Evolutionary conservation across 2,329 filamentous ascomycete species (phyloP), one percentile per base, ranked within the genome.

Genomic region (Aspergillus uvarum): DNA sequence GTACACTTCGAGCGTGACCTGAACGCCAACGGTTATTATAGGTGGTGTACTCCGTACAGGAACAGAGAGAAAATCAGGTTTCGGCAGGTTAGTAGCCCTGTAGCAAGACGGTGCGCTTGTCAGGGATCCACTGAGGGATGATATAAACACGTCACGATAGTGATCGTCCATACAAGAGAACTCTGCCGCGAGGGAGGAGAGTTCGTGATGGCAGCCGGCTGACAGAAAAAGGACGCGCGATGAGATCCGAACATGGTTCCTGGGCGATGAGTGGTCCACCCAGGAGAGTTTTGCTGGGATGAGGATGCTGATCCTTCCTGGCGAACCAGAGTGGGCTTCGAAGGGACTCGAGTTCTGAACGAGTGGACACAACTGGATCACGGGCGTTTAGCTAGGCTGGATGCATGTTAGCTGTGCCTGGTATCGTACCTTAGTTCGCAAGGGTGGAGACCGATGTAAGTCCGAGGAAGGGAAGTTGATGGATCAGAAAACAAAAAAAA

Each of bases 161-260:
- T 48, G 29, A 56, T 47, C 35, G 22, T 26, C 51, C 59, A 44
- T 59, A 54, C 51, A 59, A 54, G 49, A 52, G 47, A 58, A 35
- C 38, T 32, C 50, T 29, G 22, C 31, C 35, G 32, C 19, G 38
- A 44, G 38, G 19, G 16, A 54, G 51, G 51, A 56, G 47, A 47
- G 55, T 63, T 60, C 54, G 48, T 55, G 51, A 55, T 52, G 47
- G 47, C 53, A 55, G 38, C 38, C 22, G 42, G 53, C 54, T 51
- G 54, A 58, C 52, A 58, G 42, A 54, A 59, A 62, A 61, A 58
- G 50, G 51, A 49, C 49, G 49, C 38, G 14, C 57, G 54, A 62
- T 62, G 60, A 62, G 62, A 64, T 64, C 57, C 54, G 47, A 62
- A 44, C 60, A 58, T 62, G 59, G 61, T 58, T 58, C 52, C 32